A percentile compares a stretch with the other conserved stretches of the same genome.
Conservation (phyloP, 208 protist species). For the Strigomonas culicis region DNA sequence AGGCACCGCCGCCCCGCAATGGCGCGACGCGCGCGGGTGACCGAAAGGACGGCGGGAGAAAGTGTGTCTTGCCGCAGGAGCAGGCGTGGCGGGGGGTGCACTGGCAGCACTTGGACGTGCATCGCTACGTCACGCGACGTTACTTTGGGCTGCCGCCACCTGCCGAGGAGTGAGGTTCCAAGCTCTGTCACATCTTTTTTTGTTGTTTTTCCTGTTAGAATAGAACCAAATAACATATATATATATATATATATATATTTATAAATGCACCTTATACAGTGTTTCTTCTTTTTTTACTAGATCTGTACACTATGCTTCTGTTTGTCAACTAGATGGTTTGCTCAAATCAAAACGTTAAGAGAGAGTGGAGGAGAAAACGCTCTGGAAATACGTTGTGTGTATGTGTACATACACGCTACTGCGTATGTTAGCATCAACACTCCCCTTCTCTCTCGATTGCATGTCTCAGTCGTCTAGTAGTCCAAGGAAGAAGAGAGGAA, state of each 20-base stretch:
- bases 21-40: too few relatives aligned
- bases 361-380: background rate
- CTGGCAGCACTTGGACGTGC: conserved; percentile 77
- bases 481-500: background rate
- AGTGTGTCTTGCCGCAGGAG: conserved; percentile 5
- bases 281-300: background rate
- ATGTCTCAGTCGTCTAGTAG: too few relatives aligned
- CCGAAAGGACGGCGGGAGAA: background rate
- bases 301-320: background rate
- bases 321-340: background rate
- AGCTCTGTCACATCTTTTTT: conserved; percentile 4
- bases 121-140: conserved; percentile 69
- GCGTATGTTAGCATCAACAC: background rate
- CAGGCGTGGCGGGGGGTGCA: conserved; percentile 55
- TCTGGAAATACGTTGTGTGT: background rate
- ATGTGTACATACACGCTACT: background rate
- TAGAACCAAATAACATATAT: conserved; percentile 10
- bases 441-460: background rate
- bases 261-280: background rate
- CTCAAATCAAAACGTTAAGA: background rate
- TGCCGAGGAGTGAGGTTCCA: conserved; percentile 31
- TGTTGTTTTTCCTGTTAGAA: conserved; percentile 11
- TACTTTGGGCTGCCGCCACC: conserved; percentile 57
- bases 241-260: conserved; percentile 10
- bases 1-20: too few relatives aligned